These are phyloP conservation scores for Spiraea crenata DNA, from an alignment of 331 rosid species.

Conservation along the genomic window DNA sequence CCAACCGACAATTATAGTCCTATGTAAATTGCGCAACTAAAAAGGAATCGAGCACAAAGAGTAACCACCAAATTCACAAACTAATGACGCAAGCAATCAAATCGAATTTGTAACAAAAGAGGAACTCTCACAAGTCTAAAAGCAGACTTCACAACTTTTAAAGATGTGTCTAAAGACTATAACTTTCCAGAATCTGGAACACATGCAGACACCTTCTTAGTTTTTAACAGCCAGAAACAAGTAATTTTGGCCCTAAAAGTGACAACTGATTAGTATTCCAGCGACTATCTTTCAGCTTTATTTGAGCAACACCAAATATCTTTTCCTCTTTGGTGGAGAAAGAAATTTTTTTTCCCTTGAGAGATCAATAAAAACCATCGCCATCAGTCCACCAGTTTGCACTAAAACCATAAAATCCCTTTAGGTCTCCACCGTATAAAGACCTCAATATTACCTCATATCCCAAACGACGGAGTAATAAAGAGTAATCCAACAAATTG, in stretches of 20 bases:
- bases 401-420: not conserved
- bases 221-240: not conserved
- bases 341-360: not conserved
- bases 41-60: not conserved
- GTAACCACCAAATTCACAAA: not conserved
- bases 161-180: not conserved
- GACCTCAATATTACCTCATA: not conserved
- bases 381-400: not conserved
- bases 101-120: not conserved
- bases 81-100: not conserved
- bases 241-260: not conserved
- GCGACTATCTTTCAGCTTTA: not conserved
- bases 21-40: not conserved
- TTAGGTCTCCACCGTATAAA: not conserved
- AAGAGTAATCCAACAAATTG: not conserved
- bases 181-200: not conserved
- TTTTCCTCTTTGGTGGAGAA: not conserved
- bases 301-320: not conserved
- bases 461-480: not conserved
- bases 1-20: not conserved
- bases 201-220: not conserved
- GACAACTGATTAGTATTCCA: not conserved
- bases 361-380: not conserved
- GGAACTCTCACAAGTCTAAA: not conserved
- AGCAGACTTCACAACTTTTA: not conserved